phyloP scores from a whole-genome alignment of 129 eudicot genomes.

The Daucus carota region DH1_v3.0 NC_030386.2:39604001-39604500 shows the following conservation, averaged over 20 bases:
- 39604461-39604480: slow-evolving; percentile 87
- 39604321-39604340: slow-evolving; percentile 78
- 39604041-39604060: too few species aligned
- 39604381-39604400: slow-evolving; percentile 94
- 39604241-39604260: slow-evolving; percentile 69
- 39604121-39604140: slow-evolving; percentile 19
- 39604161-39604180: slow-evolving; percentile 66
- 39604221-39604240: slow-evolving; percentile 67
- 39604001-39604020: too few species aligned
- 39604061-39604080: too few species aligned
- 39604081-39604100: too few species aligned
- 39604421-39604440: slow-evolving; percentile 84
- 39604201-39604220: slow-evolving; percentile 76
- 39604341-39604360: slow-evolving; percentile 85
- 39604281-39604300: slow-evolving; percentile 84
- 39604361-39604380: slow-evolving; percentile 86
- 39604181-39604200: slow-evolving; percentile 53
- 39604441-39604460: slow-evolving; percentile 93
- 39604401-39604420: slow-evolving; percentile 92
- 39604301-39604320: slow-evolving; percentile 66
- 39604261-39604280: slow-evolving; percentile 78
- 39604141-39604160: slow-evolving; percentile 87
- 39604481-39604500: slow-evolving; percentile 85
- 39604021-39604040: neutral
- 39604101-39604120: neutral